Base-by-base conservation (phyloP, 1,284 basidiomycete genomes). In the Boletus semigastroideus region DNA sequence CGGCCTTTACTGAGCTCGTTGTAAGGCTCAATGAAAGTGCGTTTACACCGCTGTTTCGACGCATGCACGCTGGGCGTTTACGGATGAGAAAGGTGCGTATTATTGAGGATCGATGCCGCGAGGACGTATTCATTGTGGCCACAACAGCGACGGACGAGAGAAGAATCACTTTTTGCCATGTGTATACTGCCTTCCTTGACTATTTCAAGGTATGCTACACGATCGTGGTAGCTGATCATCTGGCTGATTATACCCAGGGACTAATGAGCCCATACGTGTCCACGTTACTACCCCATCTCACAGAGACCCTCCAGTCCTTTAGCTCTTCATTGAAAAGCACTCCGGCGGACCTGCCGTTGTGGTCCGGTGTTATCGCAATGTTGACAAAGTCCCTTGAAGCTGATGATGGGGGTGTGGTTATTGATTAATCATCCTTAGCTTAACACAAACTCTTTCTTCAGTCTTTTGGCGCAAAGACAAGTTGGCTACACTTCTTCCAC, bases 11-110 rank as follows among this genome's bases (percentile, higher is more conserved):
- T 20, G 89, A 95, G 66, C 75, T 98, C 16, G 91, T 95, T 11
- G 83, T 94, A 56, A 98, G 98, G 72, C 78, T 99, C 48, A 98
- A 96, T 64, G 97, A 99, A 65, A 83, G 86, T 0, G 82, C 89
- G 0, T 98, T 99, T 85, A 85, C 86, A 59, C 96, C 96, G 2
- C 74, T 98, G 17, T 97, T 98, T 78, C 84, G 94, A 54, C 86
- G 87, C 55, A 73, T 95, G 58, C 95, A 92, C 65, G 96, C 69
- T 99, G 97, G 96, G 94, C 94, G 0, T 95, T 95, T 57, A 78
- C 75, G 2, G 76, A 78, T 49, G 76, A 77, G 38, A 67, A 70
- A 36, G 72, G 84, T 86, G 66, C 52, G 78, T 69, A 12, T n/a
- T 9, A 40, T 28, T 28, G 14, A 31, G 17, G 34, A 28, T 22